phyloP scores from a whole-genome alignment of 176 grass and related monocot species.

The Oryza officinalis region DNA sequence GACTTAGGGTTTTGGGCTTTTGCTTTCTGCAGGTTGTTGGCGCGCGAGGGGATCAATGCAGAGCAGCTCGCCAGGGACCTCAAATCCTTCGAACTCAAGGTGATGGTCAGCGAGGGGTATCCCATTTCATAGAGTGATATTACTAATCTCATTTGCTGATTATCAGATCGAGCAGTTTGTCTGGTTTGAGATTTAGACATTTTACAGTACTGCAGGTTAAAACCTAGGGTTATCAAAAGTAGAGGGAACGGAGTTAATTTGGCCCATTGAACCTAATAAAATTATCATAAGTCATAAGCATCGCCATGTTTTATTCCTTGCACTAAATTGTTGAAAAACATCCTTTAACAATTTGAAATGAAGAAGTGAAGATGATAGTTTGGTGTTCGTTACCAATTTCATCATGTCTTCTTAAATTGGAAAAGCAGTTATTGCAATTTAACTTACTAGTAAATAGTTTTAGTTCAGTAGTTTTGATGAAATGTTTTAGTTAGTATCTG shows the following conservation, averaged over 20 bases:
- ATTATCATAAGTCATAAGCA: neutral
- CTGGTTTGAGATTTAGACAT: conserved; percentile 14
- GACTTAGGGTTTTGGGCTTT: conserved; percentile 46
- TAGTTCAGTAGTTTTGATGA: neutral
- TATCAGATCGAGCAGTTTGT: neutral
- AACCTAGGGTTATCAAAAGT: neutral
- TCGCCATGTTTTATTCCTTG: neutral
- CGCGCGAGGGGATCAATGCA: conserved; percentile 89
- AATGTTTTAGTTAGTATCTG: neutral
- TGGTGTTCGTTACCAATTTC: neutral
- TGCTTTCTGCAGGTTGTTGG: conserved; percentile 65
- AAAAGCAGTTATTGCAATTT: neutral
- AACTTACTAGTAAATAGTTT: neutral
- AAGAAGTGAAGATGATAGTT: neutral
- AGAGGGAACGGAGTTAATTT: neutral
- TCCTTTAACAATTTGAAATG: neutral
- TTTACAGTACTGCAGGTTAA: neutral
- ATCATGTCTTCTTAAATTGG: neutral
- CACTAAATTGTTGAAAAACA: neutral
- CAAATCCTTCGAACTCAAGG: conserved; percentile 97
- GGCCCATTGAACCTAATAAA: neutral
- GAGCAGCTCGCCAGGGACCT: conserved; percentile 91
- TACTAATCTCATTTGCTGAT: neutral
- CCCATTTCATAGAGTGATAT: neutral
- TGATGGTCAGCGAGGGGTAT: conserved; percentile 29